phyloP scores from a whole-genome alignment of 2,329 filamentous ascomycete species.

The Sphaerostilbella broomeana region DNA sequence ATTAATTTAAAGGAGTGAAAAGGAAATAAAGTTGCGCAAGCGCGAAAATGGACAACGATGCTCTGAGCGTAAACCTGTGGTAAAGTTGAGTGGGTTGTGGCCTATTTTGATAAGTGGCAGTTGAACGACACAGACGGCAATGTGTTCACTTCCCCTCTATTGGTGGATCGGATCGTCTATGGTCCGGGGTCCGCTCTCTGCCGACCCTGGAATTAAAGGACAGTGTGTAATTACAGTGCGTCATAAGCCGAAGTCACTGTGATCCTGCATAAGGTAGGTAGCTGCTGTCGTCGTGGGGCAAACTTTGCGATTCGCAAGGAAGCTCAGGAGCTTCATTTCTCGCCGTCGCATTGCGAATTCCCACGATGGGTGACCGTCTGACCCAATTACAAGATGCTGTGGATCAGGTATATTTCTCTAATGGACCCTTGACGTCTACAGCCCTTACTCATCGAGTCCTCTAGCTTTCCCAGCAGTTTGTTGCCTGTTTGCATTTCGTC shows the following conservation, averaged over 20 bases:
- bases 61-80: conserved; percentile 10
- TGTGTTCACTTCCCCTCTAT: conserved; percentile 31
- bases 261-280: too few relatives aligned
- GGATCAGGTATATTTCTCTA: conserved; percentile 56
- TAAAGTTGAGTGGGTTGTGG: conserved; percentile 10
- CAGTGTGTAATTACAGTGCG: not conserved
- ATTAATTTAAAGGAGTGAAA: too few relatives aligned
- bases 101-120: conserved; percentile 6
- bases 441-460: conserved; percentile 2
- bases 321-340: conserved; percentile 1
- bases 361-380: conserved; percentile 63
- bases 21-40: not conserved
- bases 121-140: conserved; percentile 18
- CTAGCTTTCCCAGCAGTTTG: conserved; percentile 62
- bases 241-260: not conserved
- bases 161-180: conserved; percentile 24
- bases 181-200: conserved; percentile 19
- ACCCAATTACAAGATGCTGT: conserved; percentile 82
- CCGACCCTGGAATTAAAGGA: not conserved
- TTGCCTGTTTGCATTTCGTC: conserved; percentile 60
- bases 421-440: not conserved
- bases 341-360: not conserved
- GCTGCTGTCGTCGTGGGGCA: not conserved
- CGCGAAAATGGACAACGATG: not conserved
- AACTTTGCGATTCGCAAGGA: conserved; percentile 1